Base-by-base conservation (phyloP, 2,329 filamentous ascomycete species). In the Rutstroemia sydowiana region DNA sequence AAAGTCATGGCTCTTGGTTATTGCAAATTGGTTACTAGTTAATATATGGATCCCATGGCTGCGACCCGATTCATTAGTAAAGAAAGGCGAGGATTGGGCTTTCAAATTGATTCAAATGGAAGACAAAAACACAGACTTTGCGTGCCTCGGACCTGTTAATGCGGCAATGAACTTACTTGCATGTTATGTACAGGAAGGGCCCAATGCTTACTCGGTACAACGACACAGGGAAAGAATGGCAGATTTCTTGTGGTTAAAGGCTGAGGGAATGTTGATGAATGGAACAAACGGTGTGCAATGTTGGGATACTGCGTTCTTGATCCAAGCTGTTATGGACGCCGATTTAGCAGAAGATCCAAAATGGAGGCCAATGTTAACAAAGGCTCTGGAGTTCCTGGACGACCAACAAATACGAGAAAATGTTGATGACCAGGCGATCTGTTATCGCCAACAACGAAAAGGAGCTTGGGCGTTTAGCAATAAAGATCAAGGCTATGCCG, bases 251-350 rank as follows among this genome's bases (percentile, higher is more conserved):
- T 98, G 93, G 91, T 76, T 98, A 45, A 95, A 95, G 57, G 69
- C 83, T 31, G 91, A 96, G 66, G 93, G 93, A 5, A 89, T 98
- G 88, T 76, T 97, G 44, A 85, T 85, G 70, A 96, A 96, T 62
- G 93, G 93, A 34, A 98, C 93, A 8, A 97, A 98, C 61, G 93
- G 93, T n/a, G 91, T 97, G 1, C 93, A 98, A 69, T 87, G 84
- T 58, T 98, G 93, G 93, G 93, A 98, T 66, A 98, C 93, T 0
- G 79, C 90, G 0, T 97, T 97, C 65, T 73, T 85, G 16, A 88
- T 96, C 31, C 90, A 95, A 68, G 85, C 88, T 1, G 80, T 88
- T 5, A 79, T 88, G 48, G 87, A 88, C 45, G 84, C 88, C 6
- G 89, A 87, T 0, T 77, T 96, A 23, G 84, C 86, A n/a, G 72